Percentiles rank a stretch among this genome's conserved stretches.
These are phyloP conservation scores for Mortierella sp. DNA, from an alignment of 371 early-diverging fungal genomes.

Conservation along the genomic window DNA sequence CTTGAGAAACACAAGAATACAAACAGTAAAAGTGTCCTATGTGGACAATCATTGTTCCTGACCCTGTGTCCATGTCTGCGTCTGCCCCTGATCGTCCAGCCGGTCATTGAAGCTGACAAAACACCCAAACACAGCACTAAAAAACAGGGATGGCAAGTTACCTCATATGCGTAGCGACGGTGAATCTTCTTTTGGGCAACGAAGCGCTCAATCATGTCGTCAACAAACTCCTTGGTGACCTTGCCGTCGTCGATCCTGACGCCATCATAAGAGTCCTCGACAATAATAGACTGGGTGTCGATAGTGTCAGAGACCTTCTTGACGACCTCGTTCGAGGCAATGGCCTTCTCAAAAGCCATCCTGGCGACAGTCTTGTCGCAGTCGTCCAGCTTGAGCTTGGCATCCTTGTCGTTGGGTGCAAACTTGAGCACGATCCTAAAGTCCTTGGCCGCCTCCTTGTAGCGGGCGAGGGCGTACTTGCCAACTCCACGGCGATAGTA, in stretches of 20 bases:
- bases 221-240: slow-evolving; percentile 84
- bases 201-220: slow-evolving; percentile 83
- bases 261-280: slow-evolving; percentile 82
- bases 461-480: slow-evolving; percentile 53
- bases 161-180: slow-evolving; percentile 87
- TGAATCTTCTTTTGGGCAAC: slow-evolving; percentile 93
- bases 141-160: slow-evolving; percentile 26
- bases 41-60: background rate
- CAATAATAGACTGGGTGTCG: slow-evolving; percentile 59
- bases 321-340: slow-evolving; percentile 61
- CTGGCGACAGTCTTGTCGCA: slow-evolving; percentile 92
- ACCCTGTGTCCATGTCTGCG: background rate
- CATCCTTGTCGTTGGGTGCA: slow-evolving; percentile 80
- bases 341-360: slow-evolving; percentile 95
- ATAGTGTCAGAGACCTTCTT: slow-evolving; percentile 43
- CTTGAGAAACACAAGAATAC: no score
- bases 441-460: slow-evolving; percentile 57
- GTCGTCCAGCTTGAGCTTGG: slow-evolving; percentile 77
- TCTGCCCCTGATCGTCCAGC: background rate
- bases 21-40: no score
- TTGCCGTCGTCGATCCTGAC: slow-evolving; percentile 70
- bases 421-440: slow-evolving; percentile 67
- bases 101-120: background rate
- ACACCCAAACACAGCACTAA: background rate
- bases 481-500: slow-evolving; percentile 53